These are phyloP conservation scores for Lantana camara DNA, from an alignment of 257 asterid genomes.

Conservation along the genomic window DNA sequence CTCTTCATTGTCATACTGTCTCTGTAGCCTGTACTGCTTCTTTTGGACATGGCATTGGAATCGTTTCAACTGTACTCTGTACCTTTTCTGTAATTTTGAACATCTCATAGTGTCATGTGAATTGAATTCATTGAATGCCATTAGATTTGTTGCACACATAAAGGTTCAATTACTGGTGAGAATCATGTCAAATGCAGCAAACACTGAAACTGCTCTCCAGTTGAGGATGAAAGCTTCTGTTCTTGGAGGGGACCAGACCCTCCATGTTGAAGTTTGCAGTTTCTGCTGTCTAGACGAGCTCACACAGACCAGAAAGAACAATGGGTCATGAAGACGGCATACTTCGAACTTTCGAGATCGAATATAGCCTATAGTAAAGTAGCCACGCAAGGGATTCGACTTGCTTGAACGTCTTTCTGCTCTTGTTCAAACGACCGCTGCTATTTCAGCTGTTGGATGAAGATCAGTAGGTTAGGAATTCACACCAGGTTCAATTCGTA, in stretches of 20 bases:
- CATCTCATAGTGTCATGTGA: background rate
- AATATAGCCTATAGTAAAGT: too few relatives aligned
- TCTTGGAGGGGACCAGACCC: background rate
- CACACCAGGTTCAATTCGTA: too few relatives aligned
- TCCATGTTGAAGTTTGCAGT: background rate
- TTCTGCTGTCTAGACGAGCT: too few relatives aligned
- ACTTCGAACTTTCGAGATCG: too few relatives aligned
- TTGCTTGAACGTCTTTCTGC: too few relatives aligned
- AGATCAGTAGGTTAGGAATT: too few relatives aligned
- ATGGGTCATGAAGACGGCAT: too few relatives aligned
- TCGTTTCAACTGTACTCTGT: background rate
- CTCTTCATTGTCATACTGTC: background rate
- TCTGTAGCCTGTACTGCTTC: background rate
- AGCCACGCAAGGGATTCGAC: too few relatives aligned
- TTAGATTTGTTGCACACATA: background rate
- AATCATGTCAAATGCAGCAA: background rate
- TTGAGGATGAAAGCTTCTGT: too few relatives aligned
- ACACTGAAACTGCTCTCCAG: background rate
- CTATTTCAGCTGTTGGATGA: too few relatives aligned
- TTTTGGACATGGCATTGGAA: background rate
- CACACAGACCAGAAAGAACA: too few relatives aligned
- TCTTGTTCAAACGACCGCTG: too few relatives aligned
- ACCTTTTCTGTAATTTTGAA: background rate
- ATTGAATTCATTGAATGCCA: background rate
- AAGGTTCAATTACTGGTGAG: background rate